Percentiles rank a stretch among this genome's conserved stretches.
Conservation (phyloP, 306 rosid species). For the Malus orientalis region DNA sequence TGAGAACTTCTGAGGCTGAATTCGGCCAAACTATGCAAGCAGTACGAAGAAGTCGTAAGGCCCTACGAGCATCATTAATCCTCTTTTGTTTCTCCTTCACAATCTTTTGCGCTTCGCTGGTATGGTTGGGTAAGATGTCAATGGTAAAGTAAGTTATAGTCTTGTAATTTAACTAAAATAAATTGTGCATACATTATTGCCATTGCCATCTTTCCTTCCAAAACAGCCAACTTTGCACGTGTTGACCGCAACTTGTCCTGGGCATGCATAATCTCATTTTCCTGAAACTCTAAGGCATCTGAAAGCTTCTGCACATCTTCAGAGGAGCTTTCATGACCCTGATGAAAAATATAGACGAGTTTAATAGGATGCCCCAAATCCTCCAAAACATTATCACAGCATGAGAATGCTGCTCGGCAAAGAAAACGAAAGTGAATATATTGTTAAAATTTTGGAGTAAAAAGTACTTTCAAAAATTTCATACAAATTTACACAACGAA, state of each 20-base stretch:
- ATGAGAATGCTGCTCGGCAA: not conserved
- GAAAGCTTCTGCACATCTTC: conserved; percentile 44
- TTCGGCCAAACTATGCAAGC: conserved; percentile 69
- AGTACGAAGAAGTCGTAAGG: conserved; percentile 44
- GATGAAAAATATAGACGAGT: conserved; percentile 18
- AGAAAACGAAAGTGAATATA: not conserved
- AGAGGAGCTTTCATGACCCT: conserved; percentile 52
- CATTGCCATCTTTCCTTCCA: conserved; percentile 84
- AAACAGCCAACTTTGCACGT: conserved; percentile 67
- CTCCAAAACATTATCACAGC: not conserved
- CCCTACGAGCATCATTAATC: conserved; percentile 46
- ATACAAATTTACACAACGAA: not conserved
- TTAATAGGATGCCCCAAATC: not conserved
- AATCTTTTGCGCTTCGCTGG: conserved; percentile 56
- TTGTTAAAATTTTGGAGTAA: not conserved
- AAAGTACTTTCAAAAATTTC: not conserved
- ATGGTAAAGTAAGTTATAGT: not conserved
- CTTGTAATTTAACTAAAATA: conserved; percentile 11
- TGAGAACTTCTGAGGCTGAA: conserved; percentile 72
- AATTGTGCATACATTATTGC: conserved; percentile 50
- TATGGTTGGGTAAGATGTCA: conserved; percentile 14
- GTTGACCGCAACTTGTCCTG: conserved; percentile 55
- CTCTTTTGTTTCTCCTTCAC: conserved; percentile 62
- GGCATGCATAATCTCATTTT: conserved; percentile 67
- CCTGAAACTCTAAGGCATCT: conserved; percentile 81